Conservation (phyloP, 2,329 filamentous ascomycete species). For the Mariannaea elegans region DNA sequence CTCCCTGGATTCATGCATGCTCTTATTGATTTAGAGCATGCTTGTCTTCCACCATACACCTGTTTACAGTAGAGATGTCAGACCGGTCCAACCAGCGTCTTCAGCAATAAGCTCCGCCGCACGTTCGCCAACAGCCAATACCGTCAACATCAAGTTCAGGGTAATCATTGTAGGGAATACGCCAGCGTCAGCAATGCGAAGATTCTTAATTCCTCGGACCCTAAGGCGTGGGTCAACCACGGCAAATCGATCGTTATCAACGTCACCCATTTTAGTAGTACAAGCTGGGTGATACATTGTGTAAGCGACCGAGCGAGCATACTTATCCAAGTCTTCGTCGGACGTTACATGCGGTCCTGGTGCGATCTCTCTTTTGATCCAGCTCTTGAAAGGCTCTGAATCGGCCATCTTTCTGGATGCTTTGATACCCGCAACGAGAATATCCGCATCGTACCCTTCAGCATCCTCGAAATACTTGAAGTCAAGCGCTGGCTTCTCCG, state of each 20-base stretch:
- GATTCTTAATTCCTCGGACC: conserved; percentile 73
- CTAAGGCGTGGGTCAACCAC: conserved; percentile 79
- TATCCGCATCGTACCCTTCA: conserved; percentile 83
- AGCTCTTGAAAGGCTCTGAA: conserved; percentile 78
- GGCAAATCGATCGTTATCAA: conserved; percentile 70
- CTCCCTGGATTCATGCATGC: no score
- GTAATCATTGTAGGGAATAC: conserved; percentile 86
- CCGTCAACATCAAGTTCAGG: conserved; percentile 89
- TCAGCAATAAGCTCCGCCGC: conserved; percentile 76
- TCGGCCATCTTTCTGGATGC: conserved; percentile 77
- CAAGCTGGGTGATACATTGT: conserved; percentile 92
- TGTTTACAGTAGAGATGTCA: no score
- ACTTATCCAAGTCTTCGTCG: conserved; percentile 81
- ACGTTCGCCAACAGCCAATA: conserved; percentile 81
- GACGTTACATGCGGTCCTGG: conserved; percentile 76
- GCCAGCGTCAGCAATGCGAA: conserved; percentile 84
- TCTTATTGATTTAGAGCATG: no score
- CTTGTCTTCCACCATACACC: no score
- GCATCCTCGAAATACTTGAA: conserved; percentile 89
- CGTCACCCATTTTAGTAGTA: conserved; percentile 89
- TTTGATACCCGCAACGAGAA: conserved; percentile 77
- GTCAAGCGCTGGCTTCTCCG: conserved; percentile 81
- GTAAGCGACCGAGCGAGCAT: conserved; percentile 79
- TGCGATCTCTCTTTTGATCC: conserved; percentile 82
- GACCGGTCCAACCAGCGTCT: no score